Evolutionary conservation across 106 monocot genomes (phyloP).

Genomic region (Xerophyta viscosa): DNA sequence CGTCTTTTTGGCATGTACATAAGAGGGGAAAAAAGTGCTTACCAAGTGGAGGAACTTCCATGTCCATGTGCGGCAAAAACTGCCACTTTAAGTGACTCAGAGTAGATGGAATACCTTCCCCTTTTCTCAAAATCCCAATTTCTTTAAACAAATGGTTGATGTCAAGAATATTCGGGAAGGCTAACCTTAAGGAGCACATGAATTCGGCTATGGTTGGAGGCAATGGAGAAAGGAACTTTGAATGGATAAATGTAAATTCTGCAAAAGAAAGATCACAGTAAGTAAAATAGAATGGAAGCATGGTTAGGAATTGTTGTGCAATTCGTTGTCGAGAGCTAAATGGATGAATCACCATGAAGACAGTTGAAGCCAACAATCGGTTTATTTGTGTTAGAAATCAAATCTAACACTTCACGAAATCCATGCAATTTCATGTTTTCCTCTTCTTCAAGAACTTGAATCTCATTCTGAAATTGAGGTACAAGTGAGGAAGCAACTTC

Average conservation of each 20-base stretch:
- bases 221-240: conserved; percentile 73
- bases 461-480: conserved; percentile 24
- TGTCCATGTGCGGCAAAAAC: conserved; percentile 49
- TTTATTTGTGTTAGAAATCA: conserved; percentile 71
- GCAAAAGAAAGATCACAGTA: conserved; percentile 6
- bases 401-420: conserved; percentile 81
- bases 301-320: too few species aligned
- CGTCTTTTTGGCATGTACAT: background rate
- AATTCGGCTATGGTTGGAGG: conserved; percentile 65
- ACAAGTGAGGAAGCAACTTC: background rate
- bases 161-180: conserved; percentile 63
- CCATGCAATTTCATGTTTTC: conserved; percentile 62
- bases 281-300: background rate
- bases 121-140: conserved; percentile 62
- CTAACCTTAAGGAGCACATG: conserved; percentile 71
- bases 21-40: background rate
- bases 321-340: too few species aligned
- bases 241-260: conserved; percentile 64
- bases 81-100: conserved; percentile 57
- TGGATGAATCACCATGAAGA: conserved; percentile 46
- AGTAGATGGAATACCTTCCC: conserved; percentile 50
- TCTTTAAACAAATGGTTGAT: conserved; percentile 70
- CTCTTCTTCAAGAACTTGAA: conserved; percentile 61
- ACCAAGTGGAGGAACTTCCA: conserved; percentile 57
- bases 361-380: conserved; percentile 68